Conservation (phyloP, 306 rosid genomes). For the Vigna nakashimae region DNA sequence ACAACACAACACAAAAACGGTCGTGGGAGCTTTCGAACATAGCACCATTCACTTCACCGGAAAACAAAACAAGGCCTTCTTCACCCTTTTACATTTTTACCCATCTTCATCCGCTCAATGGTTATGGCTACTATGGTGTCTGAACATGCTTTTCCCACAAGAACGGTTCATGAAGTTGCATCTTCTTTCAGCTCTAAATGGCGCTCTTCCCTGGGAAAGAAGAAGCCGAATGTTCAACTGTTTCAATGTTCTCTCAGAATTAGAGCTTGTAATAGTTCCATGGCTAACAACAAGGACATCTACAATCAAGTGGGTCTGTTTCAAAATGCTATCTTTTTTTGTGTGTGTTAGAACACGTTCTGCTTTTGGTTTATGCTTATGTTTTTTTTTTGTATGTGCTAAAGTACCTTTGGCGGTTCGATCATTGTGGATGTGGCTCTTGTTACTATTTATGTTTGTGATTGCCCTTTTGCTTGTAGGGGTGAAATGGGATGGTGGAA, state of each 20-base stretch:
- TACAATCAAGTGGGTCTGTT: conserved; percentile 77
- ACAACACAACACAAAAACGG: conserved; percentile 1
- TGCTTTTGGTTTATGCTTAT: conserved; percentile 6
- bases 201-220: conserved; percentile 39
- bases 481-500: conserved; percentile 1
- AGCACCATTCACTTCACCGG: not conserved
- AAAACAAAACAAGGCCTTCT: not conserved
- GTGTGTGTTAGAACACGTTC: not conserved
- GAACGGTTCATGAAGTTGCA: conserved; percentile 34
- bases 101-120: not conserved
- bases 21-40: not conserved
- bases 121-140: conserved; percentile 48
- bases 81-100: not conserved
- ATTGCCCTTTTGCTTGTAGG: conserved; percentile 3
- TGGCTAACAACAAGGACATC: conserved; percentile 58
- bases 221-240: conserved; percentile 32
- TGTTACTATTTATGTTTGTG: not conserved
- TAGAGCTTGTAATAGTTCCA: conserved; percentile 58
- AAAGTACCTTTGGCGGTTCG: conserved; percentile 6
- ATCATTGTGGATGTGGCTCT: conserved; percentile 12
- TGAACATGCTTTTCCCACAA: conserved; percentile 44
- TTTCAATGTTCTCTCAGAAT: conserved; percentile 40
- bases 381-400: not conserved
- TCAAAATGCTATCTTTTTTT: conserved; percentile 39
- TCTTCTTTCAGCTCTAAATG: conserved; percentile 49